phyloP scores from a whole-genome alignment of 2,329 filamentous ascomycete species.

The Sarocladiaceae sp. region DNA sequence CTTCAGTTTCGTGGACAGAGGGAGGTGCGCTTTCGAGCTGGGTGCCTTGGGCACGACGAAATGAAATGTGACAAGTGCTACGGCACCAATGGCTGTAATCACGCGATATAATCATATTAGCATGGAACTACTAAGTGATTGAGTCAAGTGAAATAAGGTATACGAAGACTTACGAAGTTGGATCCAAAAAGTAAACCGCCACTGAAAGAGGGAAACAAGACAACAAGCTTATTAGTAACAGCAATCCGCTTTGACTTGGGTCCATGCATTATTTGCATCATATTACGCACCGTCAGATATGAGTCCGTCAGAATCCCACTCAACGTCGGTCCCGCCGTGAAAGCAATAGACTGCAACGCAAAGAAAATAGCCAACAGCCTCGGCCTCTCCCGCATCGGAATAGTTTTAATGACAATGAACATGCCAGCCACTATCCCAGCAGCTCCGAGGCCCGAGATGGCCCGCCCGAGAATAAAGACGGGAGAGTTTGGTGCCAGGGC shows the following conservation, averaged over 20 bases:
- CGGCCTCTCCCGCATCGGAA: background rate
- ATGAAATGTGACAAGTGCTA: background rate
- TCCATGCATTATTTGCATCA: background rate
- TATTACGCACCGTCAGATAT: background rate
- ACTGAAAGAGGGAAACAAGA: background rate
- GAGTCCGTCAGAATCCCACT: background rate
- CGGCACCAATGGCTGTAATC: background rate
- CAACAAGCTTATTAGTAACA: background rate
- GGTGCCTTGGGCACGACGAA: background rate
- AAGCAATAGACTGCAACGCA: background rate
- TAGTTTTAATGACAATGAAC: background rate
- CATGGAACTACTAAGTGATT: background rate
- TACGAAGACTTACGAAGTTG: background rate
- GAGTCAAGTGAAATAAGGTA: background rate
- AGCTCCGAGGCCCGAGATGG: slow-evolving; percentile 28
- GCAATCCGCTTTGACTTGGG: background rate
- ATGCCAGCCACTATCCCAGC: background rate
- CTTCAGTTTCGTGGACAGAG: background rate
- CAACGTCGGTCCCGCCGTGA: background rate
- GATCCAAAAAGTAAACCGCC: slow-evolving; percentile 1
- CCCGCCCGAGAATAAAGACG: slow-evolving; percentile 31
- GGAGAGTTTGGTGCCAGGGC: slow-evolving; percentile 29
- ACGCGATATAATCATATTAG: background rate
- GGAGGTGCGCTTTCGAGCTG: background rate
- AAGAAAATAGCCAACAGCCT: background rate